Conservation (phyloP, 371 early-diverging fungal species). For the Mortierella polycephala region DNA sequence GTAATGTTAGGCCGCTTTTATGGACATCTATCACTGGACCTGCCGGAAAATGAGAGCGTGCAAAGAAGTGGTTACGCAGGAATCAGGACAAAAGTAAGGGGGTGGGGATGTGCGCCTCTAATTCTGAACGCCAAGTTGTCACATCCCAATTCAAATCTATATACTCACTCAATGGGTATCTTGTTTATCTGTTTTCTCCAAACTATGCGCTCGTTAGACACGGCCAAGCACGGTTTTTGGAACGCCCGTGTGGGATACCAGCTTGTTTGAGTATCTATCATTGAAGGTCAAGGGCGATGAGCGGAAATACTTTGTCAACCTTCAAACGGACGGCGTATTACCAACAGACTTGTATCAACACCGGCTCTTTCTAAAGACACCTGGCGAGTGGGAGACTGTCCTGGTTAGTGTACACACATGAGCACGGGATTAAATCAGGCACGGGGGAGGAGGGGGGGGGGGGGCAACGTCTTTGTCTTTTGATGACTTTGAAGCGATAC, state of each 20-base stretch:
- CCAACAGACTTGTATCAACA: constrained; percentile 93
- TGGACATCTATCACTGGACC: constrained; percentile 82
- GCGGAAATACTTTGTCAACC: constrained; percentile 89
- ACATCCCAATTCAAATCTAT: not conserved
- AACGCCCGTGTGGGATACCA: constrained; percentile 87
- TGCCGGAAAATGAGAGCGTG: constrained; percentile 80
- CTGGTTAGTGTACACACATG: constrained; percentile 64
- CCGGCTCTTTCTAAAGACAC: constrained; percentile 83
- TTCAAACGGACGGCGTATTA: constrained; percentile 85
- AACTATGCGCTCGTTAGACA: constrained; percentile 43
- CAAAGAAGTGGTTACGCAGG: constrained; percentile 92
- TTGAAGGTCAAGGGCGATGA: constrained; percentile 83
- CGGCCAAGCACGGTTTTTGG: constrained; percentile 74
- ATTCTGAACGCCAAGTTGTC: not conserved
- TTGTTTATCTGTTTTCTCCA: not conserved
- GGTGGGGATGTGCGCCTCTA: not conserved
- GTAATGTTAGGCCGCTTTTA: constrained; percentile 69
- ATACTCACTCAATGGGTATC: not conserved
- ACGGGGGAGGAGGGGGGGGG: no score
- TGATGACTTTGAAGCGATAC: not conserved
- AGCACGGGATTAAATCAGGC: no score
- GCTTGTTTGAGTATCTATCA: constrained; percentile 85
- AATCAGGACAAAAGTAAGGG: constrained; percentile 74
- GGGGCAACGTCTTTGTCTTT: no score
- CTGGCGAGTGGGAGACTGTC: constrained; percentile 92